These are phyloP conservation scores for Nematocida parisii DNA, from an alignment of 371 early-diverging fungal species.

Conservation along the genomic window DNA sequence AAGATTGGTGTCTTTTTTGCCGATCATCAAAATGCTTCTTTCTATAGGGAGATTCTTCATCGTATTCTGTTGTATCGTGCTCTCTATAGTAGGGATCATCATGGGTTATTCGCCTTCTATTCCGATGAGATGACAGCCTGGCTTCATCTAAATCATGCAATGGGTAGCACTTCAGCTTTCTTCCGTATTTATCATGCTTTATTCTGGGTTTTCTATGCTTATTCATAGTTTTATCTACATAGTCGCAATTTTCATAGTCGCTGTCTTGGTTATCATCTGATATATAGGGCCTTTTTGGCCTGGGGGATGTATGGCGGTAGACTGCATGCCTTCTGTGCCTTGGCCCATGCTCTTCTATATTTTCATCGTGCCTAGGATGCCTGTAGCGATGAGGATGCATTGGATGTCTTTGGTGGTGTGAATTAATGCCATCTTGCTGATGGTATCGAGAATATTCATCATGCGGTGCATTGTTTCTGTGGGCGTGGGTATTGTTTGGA, in stretches of 20 bases:
- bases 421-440: not conserved
- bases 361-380: too few relatives aligned
- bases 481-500: not conserved
- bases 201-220: not conserved
- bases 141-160: not conserved
- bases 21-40: too few relatives aligned
- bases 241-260: not conserved
- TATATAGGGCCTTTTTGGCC: not conserved
- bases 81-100: not conserved
- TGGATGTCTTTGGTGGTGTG: not conserved
- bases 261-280: not conserved
- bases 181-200: constrained; percentile 1
- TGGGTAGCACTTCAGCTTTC: constrained; percentile 1
- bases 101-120: not conserved
- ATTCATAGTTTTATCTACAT: not conserved
- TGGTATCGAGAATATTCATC: not conserved
- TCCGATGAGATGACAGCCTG: too few relatives aligned
- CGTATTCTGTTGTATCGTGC: not conserved
- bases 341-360: not conserved
- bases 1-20: too few relatives aligned
- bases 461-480: not conserved
- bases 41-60: not conserved
- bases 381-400: not conserved
- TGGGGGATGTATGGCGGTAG: not conserved
- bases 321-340: not conserved